Base-by-base conservation (phyloP, 75 land plant genomes). In the Adiantum capillusveneris region DNA sequence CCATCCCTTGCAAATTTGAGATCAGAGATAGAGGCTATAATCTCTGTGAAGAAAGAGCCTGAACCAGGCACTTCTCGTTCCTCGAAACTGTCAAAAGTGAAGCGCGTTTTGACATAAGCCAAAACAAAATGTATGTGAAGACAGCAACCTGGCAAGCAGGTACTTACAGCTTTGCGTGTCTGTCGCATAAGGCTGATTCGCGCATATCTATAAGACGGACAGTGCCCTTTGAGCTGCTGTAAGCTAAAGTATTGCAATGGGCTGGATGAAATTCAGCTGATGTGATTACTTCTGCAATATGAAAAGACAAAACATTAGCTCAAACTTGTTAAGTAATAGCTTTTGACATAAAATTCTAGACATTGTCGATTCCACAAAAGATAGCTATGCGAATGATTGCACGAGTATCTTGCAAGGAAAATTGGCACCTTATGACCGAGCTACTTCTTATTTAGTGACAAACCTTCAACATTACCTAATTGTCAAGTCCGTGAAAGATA, bases 201-300 rank as follows among this genome's bases (percentile, higher is more conserved):
- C 96, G 78, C 88, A 90, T 79, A 63, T 90, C 96, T 53, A 84
- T 77, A 36, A 90, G 79, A 11, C 92, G 85, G 49, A 90, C 77
- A 57, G 84, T 81, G 49, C 96, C 96, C 71, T 83, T 87, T 64
- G 92, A 81, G 63, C 96, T 90, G 66, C 96, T 79, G 46, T 86
- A 90, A 54, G 96, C 91, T 36, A 90, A 68, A 45, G 83, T 59
- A 61, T 90, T 90, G 73, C 92, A 90, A 12, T 86, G 80, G 37
- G 49, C 29, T 52, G 96, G 96, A 66, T 90, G 96, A 49, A 90
- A 90, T 58, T 86, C 91, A 36, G 96, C 92, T 39, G 92, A 76
- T 11, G 92, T 87, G 31, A 90, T 84, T 59, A 90, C 85, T 83
- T 87, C 96, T 90, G 80, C 19, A 18, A 25, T 5, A 53, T 25